phyloP scores from a whole-genome alignment of 1,284 basidiomycete species.

The Puccinia novopanici region DNA sequence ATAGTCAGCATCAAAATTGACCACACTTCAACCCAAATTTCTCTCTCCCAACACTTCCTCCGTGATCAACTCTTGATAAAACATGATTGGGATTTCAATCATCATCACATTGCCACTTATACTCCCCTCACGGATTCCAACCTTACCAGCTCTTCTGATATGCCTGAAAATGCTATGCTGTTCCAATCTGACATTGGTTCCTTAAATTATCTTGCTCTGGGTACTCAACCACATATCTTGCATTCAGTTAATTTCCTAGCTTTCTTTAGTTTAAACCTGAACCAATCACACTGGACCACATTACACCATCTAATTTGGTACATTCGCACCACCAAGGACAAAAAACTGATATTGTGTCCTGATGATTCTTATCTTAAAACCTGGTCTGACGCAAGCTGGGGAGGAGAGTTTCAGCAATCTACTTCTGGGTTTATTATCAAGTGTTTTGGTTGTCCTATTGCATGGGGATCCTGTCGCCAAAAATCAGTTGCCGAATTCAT shows the following conservation, averaged over 20 bases:
- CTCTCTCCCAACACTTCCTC: not conserved
- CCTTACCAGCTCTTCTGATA: not conserved
- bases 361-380: not conserved
- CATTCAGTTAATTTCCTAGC: not conserved
- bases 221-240: not conserved
- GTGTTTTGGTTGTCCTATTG: too few species aligned
- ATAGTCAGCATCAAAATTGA: not conserved
- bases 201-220: conserved; percentile 4
- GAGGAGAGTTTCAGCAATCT: not conserved
- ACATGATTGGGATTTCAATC: not conserved
- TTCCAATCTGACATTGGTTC: not conserved
- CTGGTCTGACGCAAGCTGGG: conserved; percentile 11
- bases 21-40: not conserved
- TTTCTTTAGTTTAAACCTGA: not conserved
- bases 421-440: conserved; percentile 4
- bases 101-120: too few species aligned
- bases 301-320: not conserved
- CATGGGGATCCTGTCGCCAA: not conserved
- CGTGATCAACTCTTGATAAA: not conserved
- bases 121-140: not conserved
- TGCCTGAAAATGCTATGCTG: too few species aligned
- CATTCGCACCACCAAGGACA: not conserved
- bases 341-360: not conserved
- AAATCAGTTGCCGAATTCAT: not conserved
- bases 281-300: not conserved